Conservation (phyloP, 2,329 filamentous ascomycete genomes). For the Cercospora nicotianae region DNA sequence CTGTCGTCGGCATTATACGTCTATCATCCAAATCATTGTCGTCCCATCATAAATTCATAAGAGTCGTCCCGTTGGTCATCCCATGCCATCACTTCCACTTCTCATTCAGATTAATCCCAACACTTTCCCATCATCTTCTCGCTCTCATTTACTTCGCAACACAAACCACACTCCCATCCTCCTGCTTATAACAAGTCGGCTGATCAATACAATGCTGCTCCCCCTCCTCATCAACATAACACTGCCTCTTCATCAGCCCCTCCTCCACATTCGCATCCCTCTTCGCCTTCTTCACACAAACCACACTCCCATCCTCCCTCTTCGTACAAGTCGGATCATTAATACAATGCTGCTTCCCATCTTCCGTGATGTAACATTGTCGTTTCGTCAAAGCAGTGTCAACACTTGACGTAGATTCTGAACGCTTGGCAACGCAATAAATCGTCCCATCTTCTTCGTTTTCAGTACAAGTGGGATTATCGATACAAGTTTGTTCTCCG, state of each 20-base stretch:
- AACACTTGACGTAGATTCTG: background rate
- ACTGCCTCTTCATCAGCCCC: background rate
- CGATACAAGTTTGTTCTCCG: conserved; percentile 18
- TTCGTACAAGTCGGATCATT: conserved; percentile 19
- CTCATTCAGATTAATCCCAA: background rate
- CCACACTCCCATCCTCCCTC: conserved; percentile 15
- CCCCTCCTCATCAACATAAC: background rate
- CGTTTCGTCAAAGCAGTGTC: conserved; percentile 9
- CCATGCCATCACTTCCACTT: background rate
- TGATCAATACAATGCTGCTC: conserved; percentile 17
- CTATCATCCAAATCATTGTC: background rate
- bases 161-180: conserved; percentile 17
- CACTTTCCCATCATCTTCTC: background rate
- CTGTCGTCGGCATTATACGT: background rate
- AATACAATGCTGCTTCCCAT: conserved; percentile 20
- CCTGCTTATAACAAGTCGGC: conserved; percentile 15
- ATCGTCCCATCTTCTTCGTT: background rate
- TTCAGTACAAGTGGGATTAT: conserved; percentile 16
- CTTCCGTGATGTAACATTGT: conserved; percentile 21
- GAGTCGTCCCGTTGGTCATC: background rate
- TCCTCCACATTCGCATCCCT: background rate
- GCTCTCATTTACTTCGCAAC: background rate
- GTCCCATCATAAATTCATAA: background rate
- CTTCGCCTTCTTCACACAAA: conserved; percentile 16
- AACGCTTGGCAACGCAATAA: background rate